Evolutionary conservation across 106 monocot genomes (phyloP), one percentile per base, ranked within the genome.

Genomic region (Gastrodia elata): DNA sequence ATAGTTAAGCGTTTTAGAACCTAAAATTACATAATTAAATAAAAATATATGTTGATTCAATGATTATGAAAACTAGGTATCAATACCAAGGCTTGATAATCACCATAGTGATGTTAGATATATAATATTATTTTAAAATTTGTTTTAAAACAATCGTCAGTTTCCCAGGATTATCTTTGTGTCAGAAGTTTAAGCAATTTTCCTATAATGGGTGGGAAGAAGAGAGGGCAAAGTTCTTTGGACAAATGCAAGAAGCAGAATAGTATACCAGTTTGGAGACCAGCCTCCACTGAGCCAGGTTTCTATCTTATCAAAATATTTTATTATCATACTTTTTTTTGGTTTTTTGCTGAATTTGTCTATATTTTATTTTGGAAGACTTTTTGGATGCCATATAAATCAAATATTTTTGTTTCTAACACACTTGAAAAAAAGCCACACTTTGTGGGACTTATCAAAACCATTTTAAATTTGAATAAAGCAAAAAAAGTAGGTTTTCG

Each of bases 151-250:
- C 2, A 32, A 61, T 32, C 9, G 30, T 61, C 61, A 61, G 32
- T 61, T 67, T 68, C 41, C 24, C 40, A 69, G 69, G 69, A 38
- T 69, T 40, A 1, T n/a, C 25, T 69, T 69, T 69, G 39, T 40
- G 40, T 8, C 11, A 69, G 69, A 40, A 40, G 10, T 38, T 69
- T 69, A 39, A 25, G 40, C n/a, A 24, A 4, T 41, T 1, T 36
- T 2, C 8, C 8, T 69, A 69, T 69, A 35, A 69, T 69, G 20
- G 20, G 68, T 40, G 40, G 40, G 69, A 69, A 10, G 40, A 40
- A 69, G 24, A 26, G 40, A 10, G 40, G 24, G 13, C 69, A 38
- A 41, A 40, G 35, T 69, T 69, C 69, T 11, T 27, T 13, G 39
- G 40, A 69, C 38, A 41, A 40, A 39, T 9, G 25, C 69, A 41